A percentile compares a stretch with the other conserved stretches of the same genome.
Conservation (phyloP, 768 basidiomycete genomes). For the Suillus ampliporus region DNA sequence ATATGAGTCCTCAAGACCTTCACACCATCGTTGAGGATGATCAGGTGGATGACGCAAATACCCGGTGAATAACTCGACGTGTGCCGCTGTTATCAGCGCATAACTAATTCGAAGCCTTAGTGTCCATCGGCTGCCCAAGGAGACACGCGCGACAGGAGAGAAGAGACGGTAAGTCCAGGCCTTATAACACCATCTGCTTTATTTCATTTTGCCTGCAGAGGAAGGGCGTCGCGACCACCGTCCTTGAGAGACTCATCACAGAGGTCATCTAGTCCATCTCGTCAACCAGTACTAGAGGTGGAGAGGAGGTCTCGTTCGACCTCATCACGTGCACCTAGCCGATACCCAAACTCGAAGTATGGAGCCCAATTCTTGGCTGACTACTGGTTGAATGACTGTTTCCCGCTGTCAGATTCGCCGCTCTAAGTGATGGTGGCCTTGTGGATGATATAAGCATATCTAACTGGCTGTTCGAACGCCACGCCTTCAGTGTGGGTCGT, state of each 20-base stretch:
- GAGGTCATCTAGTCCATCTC: not conserved
- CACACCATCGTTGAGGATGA: not conserved
- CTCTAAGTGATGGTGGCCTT: not conserved
- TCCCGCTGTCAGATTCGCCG: not conserved
- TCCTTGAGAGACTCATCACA: not conserved
- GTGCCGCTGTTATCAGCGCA: too few species aligned
- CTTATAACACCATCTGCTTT: not conserved
- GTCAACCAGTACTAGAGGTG: not conserved
- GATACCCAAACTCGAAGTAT: not conserved
- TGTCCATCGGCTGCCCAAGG: too few species aligned
- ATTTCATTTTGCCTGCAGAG: not conserved
- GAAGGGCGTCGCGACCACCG: too few species aligned
- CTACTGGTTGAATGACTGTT: not conserved
- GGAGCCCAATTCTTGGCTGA: not conserved
- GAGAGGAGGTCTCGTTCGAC: not conserved
- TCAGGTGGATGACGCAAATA: not conserved
- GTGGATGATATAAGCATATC: not conserved
- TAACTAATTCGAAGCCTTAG: not conserved
- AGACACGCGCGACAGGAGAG: too few species aligned
- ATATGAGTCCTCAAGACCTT: not conserved
- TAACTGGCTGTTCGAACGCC: slow-evolving; percentile 7
- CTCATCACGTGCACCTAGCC: not conserved
- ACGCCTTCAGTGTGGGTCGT: not conserved
- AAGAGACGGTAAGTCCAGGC: not conserved
- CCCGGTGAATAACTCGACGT: not conserved